These are phyloP conservation scores for Cladosporium phlei DNA, from an alignment of 2,329 filamentous ascomycete species.

Conservation along the genomic window DNA sequence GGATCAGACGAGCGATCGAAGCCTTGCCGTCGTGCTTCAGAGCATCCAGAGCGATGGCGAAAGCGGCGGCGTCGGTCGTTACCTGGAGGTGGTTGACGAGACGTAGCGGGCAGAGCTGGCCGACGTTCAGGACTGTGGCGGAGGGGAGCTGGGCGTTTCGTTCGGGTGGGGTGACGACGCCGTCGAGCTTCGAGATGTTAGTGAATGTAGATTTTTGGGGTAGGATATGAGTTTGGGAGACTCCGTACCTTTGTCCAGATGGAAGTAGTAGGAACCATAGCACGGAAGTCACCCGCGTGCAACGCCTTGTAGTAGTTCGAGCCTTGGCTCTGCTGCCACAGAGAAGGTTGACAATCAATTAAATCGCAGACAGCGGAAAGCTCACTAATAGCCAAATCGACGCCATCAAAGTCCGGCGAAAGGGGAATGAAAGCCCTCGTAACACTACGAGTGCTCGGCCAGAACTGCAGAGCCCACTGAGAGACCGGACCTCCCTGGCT, in stretches of 20 bases:
- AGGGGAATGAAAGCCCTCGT: conserved; percentile 26
- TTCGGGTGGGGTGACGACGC: conserved; percentile 24
- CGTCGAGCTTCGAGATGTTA: conserved; percentile 21
- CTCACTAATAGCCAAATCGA: conserved; percentile 22
- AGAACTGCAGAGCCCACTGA: conserved; percentile 31
- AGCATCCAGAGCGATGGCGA: conserved; percentile 27
- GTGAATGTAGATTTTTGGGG: neutral
- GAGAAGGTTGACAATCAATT: conserved; percentile 25
- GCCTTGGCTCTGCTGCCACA: conserved; percentile 29
- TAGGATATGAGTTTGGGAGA: neutral
- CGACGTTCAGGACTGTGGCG: conserved; percentile 23
- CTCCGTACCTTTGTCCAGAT: conserved; percentile 24
- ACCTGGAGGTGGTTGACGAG: conserved; percentile 23
- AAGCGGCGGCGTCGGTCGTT: conserved; percentile 27
- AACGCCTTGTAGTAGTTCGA: conserved; percentile 28
- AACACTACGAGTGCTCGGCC: conserved; percentile 26
- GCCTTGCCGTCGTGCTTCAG: conserved; percentile 25
- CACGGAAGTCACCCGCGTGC: conserved; percentile 21
- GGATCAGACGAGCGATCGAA: conserved; percentile 18
- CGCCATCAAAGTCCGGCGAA: conserved; percentile 27
- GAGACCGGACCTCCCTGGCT: conserved; percentile 29
- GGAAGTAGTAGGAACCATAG: conserved; percentile 26
- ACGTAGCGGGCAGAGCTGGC: conserved; percentile 25
- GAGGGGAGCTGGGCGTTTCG: conserved; percentile 27
- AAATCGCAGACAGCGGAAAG: conserved; percentile 22